phyloP scores from a whole-genome alignment of 257 asterid genomes.

The Solanum clarkiae region DNA sequence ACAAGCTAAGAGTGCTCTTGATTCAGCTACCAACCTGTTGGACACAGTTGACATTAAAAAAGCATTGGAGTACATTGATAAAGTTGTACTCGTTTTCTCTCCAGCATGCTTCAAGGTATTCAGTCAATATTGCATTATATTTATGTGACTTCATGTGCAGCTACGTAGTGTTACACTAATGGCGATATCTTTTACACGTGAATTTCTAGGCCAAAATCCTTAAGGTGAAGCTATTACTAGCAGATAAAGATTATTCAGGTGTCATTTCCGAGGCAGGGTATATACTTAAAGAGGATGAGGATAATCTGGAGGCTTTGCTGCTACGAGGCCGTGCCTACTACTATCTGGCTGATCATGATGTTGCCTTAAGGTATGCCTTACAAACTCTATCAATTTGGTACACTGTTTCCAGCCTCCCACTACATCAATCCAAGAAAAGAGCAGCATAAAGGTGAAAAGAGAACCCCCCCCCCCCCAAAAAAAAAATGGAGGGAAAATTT shows the following conservation, averaged over 20 bases:
- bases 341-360: slow-evolving; percentile 92
- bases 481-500: not conserved
- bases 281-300: slow-evolving; percentile 82
- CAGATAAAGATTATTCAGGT: slow-evolving; percentile 60
- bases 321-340: slow-evolving; percentile 92
- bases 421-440: not conserved
- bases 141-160: not conserved
- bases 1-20: slow-evolving; percentile 67
- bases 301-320: slow-evolving; percentile 72
- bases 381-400: not conserved
- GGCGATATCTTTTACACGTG: not conserved
- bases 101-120: slow-evolving; percentile 80
- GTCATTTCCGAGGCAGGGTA: slow-evolving; percentile 78
- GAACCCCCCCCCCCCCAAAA: no score
- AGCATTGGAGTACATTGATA: slow-evolving; percentile 59
- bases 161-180: not conserved
- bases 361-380: slow-evolving; percentile 52
- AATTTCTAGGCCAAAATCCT: slow-evolving; percentile 70
- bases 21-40: slow-evolving; percentile 52
- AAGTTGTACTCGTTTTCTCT: slow-evolving; percentile 87
- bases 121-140: not conserved
- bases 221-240: slow-evolving; percentile 54
- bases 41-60: slow-evolving; percentile 56
- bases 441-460: not conserved
- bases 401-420: not conserved